These are phyloP conservation scores for Tylopilus rubrobrunneus DNA, from an alignment of 768 basidiomycete genomes.

Conservation along the genomic window DNA sequence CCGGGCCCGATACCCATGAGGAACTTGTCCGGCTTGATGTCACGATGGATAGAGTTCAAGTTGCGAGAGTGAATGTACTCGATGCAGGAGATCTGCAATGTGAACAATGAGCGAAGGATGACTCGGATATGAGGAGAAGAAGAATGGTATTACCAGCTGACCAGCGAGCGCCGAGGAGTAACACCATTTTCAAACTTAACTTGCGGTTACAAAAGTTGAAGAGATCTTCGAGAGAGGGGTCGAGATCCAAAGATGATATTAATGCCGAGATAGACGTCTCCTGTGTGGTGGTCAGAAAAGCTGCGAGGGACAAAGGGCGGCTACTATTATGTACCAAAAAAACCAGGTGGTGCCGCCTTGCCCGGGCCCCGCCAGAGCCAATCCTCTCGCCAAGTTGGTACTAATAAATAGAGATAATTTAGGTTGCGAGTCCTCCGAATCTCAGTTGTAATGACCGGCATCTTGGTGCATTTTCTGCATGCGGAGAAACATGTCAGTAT, in stretches of 20 bases:
- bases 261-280: constrained; percentile 98
- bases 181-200: constrained; percentile 94
- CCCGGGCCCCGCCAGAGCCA: no score
- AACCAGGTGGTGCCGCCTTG: no score
- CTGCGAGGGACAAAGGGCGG: background rate
- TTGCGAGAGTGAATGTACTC: constrained; percentile 99
- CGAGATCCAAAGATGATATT: constrained; percentile 99
- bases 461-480: no score
- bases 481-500: no score
- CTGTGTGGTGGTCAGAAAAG: constrained; percentile 37
- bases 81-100: constrained; percentile 86
- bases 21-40: constrained; percentile 99
- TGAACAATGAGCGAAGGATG: constrained; percentile 37
- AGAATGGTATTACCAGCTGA: constrained; percentile 60
- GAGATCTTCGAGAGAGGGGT: constrained; percentile 85
- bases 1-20: constrained; percentile 99
- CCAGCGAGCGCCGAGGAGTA: constrained; percentile 96
- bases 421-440: no score
- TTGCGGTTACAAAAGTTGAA: constrained; percentile 98
- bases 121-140: no score
- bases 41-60: constrained; percentile 93
- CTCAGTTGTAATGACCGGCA: no score
- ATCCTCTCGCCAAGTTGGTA: constrained; percentile 99
- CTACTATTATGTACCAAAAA: constrained; percentile 85
- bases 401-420: no score